A percentile compares a stretch with the other conserved stretches of the same genome.
Conservation (phyloP, 371 early-diverging fungal species). For the Mucor ambiguus region DNA sequence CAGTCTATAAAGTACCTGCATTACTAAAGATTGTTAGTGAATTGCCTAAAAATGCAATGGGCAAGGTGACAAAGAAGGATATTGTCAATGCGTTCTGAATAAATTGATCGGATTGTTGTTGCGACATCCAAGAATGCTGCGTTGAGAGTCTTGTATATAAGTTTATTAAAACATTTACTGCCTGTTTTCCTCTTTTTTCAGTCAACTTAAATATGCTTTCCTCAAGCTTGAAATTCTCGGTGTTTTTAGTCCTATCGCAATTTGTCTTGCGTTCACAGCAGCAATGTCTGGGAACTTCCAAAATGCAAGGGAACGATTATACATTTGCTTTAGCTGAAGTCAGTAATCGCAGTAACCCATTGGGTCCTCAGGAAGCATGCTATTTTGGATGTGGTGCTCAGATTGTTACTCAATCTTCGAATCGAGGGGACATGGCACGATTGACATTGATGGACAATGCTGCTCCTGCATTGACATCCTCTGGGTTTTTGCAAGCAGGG, state of each 20-base stretch:
- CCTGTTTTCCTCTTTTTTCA: not conserved
- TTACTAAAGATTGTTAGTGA: conserved; percentile 47
- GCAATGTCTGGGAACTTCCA: conserved; percentile 18
- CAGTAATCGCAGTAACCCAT: not conserved
- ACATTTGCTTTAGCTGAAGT: conserved; percentile 25
- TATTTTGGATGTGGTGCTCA: conserved; percentile 28
- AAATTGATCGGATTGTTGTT: not conserved
- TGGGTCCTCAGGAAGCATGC: conserved; percentile 21
- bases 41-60: conserved; percentile 88
- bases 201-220: not conserved
- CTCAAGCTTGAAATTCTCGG: not conserved
- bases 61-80: conserved; percentile 86
- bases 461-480: not conserved
- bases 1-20: conserved; percentile 78
- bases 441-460: conserved; percentile 25
- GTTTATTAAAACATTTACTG: not conserved
- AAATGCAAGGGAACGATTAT: conserved; percentile 11
- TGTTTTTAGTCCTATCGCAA: conserved; percentile 7
- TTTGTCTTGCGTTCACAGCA: conserved; percentile 7
- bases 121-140: not conserved
- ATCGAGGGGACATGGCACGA: conserved; percentile 15
- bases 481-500: conserved; percentile 16
- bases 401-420: conserved; percentile 20
- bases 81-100: conserved; percentile 51
- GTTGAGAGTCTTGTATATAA: not conserved